Conservation (phyloP, 1,284 basidiomycete genomes). For the Marasmius fiardii region DNA sequence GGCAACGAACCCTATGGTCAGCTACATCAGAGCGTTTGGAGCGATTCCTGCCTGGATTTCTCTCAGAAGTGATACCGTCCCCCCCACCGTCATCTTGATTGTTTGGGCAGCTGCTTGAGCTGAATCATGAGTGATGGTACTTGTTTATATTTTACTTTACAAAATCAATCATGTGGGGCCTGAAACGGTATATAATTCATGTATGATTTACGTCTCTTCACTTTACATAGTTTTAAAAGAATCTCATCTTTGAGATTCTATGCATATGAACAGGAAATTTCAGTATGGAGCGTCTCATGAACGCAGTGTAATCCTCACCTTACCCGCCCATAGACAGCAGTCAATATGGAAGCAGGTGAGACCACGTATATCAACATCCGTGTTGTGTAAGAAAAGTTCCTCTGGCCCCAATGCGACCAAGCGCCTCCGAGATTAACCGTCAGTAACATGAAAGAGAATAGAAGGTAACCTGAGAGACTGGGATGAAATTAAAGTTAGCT, state of each 20-base stretch:
- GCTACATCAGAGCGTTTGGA: slow-evolving; percentile 84
- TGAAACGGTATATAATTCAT: not conserved
- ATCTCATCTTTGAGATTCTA: slow-evolving; percentile 51
- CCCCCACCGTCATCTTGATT: slow-evolving; percentile 10
- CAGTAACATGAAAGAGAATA: slow-evolving; percentile 52
- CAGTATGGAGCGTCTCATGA: slow-evolving; percentile 1
- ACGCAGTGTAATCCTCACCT: slow-evolving; percentile 33
- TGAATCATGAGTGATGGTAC: too few relatives aligned
- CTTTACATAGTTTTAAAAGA: slow-evolving; percentile 29
- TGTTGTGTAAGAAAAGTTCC: slow-evolving; percentile 33
- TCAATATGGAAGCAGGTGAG: slow-evolving; percentile 42
- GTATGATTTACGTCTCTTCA: not conserved
- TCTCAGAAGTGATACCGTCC: slow-evolving; percentile 64
- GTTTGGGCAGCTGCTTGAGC: too few relatives aligned
- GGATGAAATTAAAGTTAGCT: not conserved
- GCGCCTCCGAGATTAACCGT: slow-evolving; percentile 62
- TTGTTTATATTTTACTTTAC: too few relatives aligned
- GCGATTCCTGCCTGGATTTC: slow-evolving; percentile 85
- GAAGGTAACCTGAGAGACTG: slow-evolving; percentile 64
- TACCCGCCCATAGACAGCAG: slow-evolving; percentile 37
- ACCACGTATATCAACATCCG: slow-evolving; percentile 51
- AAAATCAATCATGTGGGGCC: not conserved
- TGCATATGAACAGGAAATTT: slow-evolving; percentile 2
- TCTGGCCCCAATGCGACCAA: slow-evolving; percentile 54
- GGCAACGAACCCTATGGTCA: slow-evolving; percentile 79